Evolutionary conservation across 495 filamentous ascomycete species (phyloP), one percentile per base, ranked within the genome.

Genomic region (Collariella sp.): DNA sequence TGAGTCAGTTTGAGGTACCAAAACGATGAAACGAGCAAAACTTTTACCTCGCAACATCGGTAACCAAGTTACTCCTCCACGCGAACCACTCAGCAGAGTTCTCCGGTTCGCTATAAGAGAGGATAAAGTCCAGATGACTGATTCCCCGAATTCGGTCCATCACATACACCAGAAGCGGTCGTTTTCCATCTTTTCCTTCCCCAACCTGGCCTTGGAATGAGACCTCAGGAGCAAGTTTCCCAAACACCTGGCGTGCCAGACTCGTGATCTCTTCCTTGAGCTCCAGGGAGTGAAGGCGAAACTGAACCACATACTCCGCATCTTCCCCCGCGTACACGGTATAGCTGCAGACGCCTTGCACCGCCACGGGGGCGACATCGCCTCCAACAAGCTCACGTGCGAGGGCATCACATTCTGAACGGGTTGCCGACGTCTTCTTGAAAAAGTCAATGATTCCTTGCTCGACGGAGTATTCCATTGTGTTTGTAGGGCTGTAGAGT

Each of bases 261-360:
- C 18, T 15, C 11, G 26, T 34, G 5, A 41, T 5, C 16, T 41
- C 43, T 6, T 7, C 2, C 18, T 35, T 43, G 45, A 50, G 53
- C 2, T n/a, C 40, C 1, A 71, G 59, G 19, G 68, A 71, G 52
- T 60, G 56, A 15, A 73, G 67, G 39, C 68, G 72, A 60, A 73
- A 74, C 58, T 73, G 72, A 41, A 66, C 66, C 20, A 74, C 68
- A 43, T 62, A 72, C 57, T 71, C 71, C 35, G n/a, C n/a, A n/a
- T n/a, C n/a, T n/a, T n/a, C n/a, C n/a, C 73, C 71, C 20, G 70
- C 68, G 42, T 72, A 74, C 42, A 74, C 67, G 3, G 71, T 65
- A 58, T 76, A 76, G 55, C 68, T 70, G 60, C 72, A 73, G 16
- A 55, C 57, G 15, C 73, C 72, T 55, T 76, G 72, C 19, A 74